These are phyloP conservation scores for Corinectria fuckeliana DNA, from an alignment of 2,329 filamentous ascomycete species.

Conservation along the genomic window DNA sequence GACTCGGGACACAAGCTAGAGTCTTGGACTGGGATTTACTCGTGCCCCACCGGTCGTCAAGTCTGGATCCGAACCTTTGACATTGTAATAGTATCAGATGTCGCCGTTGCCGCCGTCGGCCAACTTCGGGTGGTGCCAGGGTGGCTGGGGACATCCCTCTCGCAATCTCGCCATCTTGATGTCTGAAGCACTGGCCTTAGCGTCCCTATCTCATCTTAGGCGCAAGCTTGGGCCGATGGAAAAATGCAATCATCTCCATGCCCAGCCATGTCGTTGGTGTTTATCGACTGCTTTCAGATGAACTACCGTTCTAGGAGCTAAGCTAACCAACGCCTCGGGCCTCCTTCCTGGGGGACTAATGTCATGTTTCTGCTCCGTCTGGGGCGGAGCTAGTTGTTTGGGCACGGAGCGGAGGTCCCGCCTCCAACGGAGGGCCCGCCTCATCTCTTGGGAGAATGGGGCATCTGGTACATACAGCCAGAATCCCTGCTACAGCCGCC, in stretches of 20 bases:
- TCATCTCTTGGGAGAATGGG: constrained; percentile 25
- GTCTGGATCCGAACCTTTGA: neutral
- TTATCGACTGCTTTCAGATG: neutral
- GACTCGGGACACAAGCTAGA: constrained; percentile 3
- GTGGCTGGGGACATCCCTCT: neutral
- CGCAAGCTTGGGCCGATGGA: neutral
- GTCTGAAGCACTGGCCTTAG: neutral
- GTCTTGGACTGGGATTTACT: neutral
- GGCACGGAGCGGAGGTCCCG: neutral
- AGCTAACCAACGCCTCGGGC: neutral
- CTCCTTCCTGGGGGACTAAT: neutral
- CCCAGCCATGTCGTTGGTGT: neutral
- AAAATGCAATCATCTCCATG: neutral
- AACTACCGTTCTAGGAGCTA: too few relatives aligned
- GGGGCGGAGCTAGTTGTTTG: neutral
- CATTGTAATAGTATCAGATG: neutral
- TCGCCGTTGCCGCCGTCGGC: neutral
- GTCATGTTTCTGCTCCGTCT: constrained; percentile 1
- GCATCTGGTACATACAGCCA: constrained; percentile 30
- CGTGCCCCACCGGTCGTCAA: neutral
- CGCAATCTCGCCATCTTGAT: constrained; percentile 1
- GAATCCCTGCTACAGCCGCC: constrained; percentile 24
- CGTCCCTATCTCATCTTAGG: neutral
- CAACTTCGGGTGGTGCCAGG: neutral
- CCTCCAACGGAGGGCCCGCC: neutral